Percentiles rank a stretch among this genome's conserved stretches.
These are phyloP conservation scores for Gymnopus androsaceus DNA, from an alignment of 1,284 basidiomycete species.

Conservation along the genomic window DNA sequence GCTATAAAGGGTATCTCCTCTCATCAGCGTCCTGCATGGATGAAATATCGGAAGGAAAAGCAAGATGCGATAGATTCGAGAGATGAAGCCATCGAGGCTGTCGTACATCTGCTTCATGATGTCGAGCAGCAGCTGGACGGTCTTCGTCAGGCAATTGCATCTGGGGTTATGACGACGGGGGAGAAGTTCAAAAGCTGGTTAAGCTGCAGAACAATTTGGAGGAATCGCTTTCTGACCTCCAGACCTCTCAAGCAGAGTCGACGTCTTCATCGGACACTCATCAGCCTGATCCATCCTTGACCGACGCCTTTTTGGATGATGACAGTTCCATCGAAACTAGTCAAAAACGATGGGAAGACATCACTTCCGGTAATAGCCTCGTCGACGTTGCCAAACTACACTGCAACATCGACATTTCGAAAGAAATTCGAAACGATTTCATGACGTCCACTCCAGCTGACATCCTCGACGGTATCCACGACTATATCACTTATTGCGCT, in stretches of 20 bases:
- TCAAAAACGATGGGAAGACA: slow-evolving; percentile 84
- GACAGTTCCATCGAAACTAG: slow-evolving; percentile 41
- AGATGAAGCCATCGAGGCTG: slow-evolving; percentile 61
- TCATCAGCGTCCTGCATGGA: slow-evolving; percentile 93
- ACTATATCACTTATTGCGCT: slow-evolving; percentile 89
- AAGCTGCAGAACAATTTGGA: slow-evolving; percentile 49
- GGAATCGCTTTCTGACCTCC: slow-evolving; percentile 28
- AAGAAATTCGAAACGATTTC: slow-evolving; percentile 81
- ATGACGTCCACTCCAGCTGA: slow-evolving; percentile 64
- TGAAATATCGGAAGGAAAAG: slow-evolving; percentile 75
- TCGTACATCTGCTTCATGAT: slow-evolving; percentile 50
- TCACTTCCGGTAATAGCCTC: slow-evolving; percentile 91
- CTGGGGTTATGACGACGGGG: slow-evolving; percentile 38
- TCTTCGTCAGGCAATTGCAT: slow-evolving; percentile 10
- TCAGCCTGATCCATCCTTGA: slow-evolving; percentile 1
- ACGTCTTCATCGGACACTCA: slow-evolving; percentile 21
- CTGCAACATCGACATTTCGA: slow-evolving; percentile 82
- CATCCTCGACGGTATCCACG: slow-evolving; percentile 68
- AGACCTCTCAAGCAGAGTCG: slow-evolving; percentile 24
- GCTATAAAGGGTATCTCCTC: slow-evolving; percentile 95
- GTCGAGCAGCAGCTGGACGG: slow-evolving; percentile 43
- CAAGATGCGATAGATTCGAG: slow-evolving; percentile 50
- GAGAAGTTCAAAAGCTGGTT: slow-evolving; percentile 41
- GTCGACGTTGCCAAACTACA: slow-evolving; percentile 91
- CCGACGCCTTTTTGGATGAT: slow-evolving; percentile 32